Evolutionary conservation across 768 basidiomycete genomes (phyloP).

Genomic region (Leccinum aurantiacum): DNA sequence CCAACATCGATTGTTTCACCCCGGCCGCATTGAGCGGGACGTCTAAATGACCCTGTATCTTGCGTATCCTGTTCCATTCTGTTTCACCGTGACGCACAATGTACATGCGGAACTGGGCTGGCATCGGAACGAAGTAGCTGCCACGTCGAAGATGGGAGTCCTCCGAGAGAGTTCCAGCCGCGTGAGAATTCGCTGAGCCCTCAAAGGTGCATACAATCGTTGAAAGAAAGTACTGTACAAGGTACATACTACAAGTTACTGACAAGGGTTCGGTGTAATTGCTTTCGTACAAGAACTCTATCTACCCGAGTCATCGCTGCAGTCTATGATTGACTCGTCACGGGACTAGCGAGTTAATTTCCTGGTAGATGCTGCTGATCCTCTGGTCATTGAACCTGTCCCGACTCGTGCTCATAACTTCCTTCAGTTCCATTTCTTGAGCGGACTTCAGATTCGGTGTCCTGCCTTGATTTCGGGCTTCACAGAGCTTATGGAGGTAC

Average conservation of each 20-base stretch:
- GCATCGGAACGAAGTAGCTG: constrained; percentile 13
- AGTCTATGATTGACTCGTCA: constrained; percentile 4
- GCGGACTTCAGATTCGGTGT: constrained; percentile 35
- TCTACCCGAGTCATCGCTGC: not conserved
- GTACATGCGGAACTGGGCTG: constrained; percentile 49
- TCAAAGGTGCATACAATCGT: not conserved
- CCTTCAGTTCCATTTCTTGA: constrained; percentile 42
- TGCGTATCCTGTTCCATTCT: constrained; percentile 56
- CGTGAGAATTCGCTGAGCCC: not conserved
- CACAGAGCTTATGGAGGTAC: constrained; percentile 43
- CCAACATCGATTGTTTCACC: constrained; percentile 53
- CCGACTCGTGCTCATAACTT: constrained; percentile 41
- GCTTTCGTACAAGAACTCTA: not conserved
- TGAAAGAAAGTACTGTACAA: not conserved
- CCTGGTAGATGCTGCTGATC: constrained; percentile 48
- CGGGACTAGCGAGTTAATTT: constrained; percentile 44
- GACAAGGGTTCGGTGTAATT: not conserved
- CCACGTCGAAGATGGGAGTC: not conserved
- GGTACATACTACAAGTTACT: too few relatives aligned
- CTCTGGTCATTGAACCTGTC: constrained; percentile 58
- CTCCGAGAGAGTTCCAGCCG: not conserved
- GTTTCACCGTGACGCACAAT: constrained; percentile 82
- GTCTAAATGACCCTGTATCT: constrained; percentile 78
- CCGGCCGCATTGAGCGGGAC: constrained; percentile 65
- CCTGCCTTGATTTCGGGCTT: constrained; percentile 38